Evolutionary conservation across 805 yeast genomes (phyloP).

Genomic region (Aciculoconidium aculeatum): DNA sequence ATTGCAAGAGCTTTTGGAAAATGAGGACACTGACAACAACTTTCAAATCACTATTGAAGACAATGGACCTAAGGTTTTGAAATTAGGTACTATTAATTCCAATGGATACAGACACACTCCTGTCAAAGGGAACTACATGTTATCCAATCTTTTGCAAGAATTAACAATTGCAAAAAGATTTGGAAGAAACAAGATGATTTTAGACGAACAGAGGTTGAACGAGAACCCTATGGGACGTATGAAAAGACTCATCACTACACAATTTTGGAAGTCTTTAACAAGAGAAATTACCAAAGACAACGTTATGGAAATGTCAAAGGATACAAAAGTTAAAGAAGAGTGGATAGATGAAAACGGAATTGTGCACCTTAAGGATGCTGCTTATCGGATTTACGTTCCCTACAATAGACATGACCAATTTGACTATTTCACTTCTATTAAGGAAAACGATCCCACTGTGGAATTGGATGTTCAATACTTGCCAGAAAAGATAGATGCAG

Average conservation of each 20-base stretch:
- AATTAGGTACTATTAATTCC: slow-evolving; percentile 78
- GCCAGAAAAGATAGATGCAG: slow-evolving; percentile 71
- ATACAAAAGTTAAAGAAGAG: slow-evolving; percentile 65
- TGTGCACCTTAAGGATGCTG: slow-evolving; percentile 37
- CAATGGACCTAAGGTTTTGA: slow-evolving; percentile 75
- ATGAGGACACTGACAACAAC: slow-evolving; percentile 82
- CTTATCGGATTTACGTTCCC: slow-evolving; percentile 78
- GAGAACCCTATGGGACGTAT: slow-evolving; percentile 84
- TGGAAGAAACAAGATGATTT: slow-evolving; percentile 70
- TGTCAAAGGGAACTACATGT: slow-evolving; percentile 83
- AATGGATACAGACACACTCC: slow-evolving; percentile 70
- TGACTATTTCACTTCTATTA: slow-evolving; percentile 55
- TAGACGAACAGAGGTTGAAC: slow-evolving; percentile 77
- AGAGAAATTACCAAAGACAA: slow-evolving; percentile 59
- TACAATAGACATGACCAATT: slow-evolving; percentile 62
- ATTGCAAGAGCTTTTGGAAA: slow-evolving; percentile 56
- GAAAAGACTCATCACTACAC: slow-evolving; percentile 63
- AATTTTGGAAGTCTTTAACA: slow-evolving; percentile 78
- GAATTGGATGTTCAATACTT: slow-evolving; percentile 69
- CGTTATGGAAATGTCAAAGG: slow-evolving; percentile 66
- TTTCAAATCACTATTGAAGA: slow-evolving; percentile 84
- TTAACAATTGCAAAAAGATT: slow-evolving; percentile 77
- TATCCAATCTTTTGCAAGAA: slow-evolving; percentile 82
- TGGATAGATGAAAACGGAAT: slow-evolving; percentile 26
- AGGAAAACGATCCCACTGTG: slow-evolving; percentile 48